phyloP scores from a whole-genome alignment of 2,329 filamentous ascomycete species.

The Tolypocladium inflatum region DNA sequence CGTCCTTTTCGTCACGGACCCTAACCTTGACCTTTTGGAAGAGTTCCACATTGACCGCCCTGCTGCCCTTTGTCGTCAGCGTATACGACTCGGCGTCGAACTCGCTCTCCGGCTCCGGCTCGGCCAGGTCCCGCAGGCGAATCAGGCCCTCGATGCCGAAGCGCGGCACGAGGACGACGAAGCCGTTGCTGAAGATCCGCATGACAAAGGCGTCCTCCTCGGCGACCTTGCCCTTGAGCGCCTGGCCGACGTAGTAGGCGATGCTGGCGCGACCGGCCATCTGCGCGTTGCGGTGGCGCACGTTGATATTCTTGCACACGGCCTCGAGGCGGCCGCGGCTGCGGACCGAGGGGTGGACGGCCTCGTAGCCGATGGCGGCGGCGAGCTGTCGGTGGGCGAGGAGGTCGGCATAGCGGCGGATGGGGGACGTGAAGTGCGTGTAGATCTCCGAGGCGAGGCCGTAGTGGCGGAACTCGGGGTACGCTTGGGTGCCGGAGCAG shows the following conservation, averaged over 20 bases:
- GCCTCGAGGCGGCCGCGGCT: conserved; percentile 79
- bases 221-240: conserved; percentile 65
- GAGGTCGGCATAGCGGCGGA: conserved; percentile 94
- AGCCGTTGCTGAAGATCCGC: conserved; percentile 94
- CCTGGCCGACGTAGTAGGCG: conserved; percentile 96
- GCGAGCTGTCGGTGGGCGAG: conserved; percentile 90
- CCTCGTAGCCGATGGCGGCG: conserved; percentile 87
- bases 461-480: conserved; percentile 94
- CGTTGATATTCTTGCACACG: conserved; percentile 97
- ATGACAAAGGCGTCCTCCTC: conserved; percentile 94
- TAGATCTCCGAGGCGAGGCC: conserved; percentile 95
- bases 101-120: conserved; percentile 66
- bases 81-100: conserved; percentile 84
- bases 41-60: conserved; percentile 59
- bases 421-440: conserved; percentile 96
- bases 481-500: conserved; percentile 84
- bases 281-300: conserved; percentile 93
- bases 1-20: conserved; percentile 88
- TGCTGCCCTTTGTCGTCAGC: conserved; percentile 50
- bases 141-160: conserved; percentile 95
- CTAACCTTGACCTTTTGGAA: conserved; percentile 88
- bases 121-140: conserved; percentile 70
- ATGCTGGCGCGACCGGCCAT: conserved; percentile 89
- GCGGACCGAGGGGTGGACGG: conserved; percentile 70
- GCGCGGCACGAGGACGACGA: conserved; percentile 89